A percentile compares a stretch with the other conserved stretches of the same genome.
These are phyloP conservation scores for Populus davidiana DNA, from an alignment of 345 rosid genomes.

Conservation along the genomic window DNA sequence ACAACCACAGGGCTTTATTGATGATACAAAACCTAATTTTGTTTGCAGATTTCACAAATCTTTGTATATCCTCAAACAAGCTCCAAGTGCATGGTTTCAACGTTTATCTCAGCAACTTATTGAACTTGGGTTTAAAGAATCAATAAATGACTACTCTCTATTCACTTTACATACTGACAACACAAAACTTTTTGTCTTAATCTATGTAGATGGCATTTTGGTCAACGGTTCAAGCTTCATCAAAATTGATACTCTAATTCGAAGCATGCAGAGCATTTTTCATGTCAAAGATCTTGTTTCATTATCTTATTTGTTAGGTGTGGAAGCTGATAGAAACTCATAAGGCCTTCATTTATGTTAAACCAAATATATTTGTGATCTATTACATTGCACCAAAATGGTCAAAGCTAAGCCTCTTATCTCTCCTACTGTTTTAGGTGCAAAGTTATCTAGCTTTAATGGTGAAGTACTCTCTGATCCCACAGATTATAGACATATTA, in stretches of 20 bases:
- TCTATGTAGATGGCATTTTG: neutral
- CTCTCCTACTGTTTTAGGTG: too few species aligned
- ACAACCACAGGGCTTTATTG: neutral
- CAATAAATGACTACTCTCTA: neutral
- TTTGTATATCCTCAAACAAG: neutral
- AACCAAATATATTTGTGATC: neutral
- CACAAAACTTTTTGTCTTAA: neutral
- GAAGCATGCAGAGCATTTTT: neutral
- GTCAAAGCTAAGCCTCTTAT: too few species aligned
- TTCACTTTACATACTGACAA: neutral
- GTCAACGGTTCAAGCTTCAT: neutral
- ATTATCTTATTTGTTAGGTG: neutral
- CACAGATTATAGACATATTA: too few species aligned
- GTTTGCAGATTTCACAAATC: neutral
- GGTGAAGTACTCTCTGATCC: too few species aligned
- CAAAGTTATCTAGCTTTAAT: too few species aligned
- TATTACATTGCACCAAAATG: neutral
- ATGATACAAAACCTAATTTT: neutral
- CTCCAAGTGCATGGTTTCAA: neutral
- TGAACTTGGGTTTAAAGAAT: neutral
- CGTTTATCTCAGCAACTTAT: fast-evolving
- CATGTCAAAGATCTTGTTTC: neutral
- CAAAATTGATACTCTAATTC: neutral
- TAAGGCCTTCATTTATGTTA: neutral
- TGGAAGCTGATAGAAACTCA: neutral